phyloP scores from a whole-genome alignment of 768 basidiomycete genomes.

The Lyophyllum decastes region DNA sequence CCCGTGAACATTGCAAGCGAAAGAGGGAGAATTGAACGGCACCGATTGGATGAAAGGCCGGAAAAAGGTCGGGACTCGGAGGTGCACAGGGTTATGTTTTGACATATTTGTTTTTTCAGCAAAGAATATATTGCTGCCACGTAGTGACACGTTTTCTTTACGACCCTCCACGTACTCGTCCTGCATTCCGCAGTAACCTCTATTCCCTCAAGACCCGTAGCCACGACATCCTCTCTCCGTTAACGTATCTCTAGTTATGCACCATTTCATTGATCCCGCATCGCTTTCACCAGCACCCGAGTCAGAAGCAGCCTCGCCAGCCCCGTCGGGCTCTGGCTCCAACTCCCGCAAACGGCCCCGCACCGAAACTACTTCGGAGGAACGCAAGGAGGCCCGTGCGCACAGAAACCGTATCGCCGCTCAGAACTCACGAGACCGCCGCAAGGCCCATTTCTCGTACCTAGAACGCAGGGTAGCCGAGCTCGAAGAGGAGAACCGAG shows the following conservation, averaged over 20 bases:
- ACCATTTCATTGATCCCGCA: conserved; percentile 30
- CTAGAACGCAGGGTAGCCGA: conserved; percentile 70
- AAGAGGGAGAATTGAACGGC: background rate
- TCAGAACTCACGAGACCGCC: conserved; percentile 88
- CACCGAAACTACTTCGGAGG: conserved; percentile 62
- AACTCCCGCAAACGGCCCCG: conserved; percentile 74
- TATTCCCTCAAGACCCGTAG: conserved; percentile 1
- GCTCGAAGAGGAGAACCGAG: conserved; percentile 84
- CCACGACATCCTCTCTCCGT: background rate
- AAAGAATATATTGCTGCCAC: conserved; percentile 22
- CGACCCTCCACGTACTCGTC: conserved; percentile 38
- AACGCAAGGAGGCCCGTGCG: conserved; percentile 85
- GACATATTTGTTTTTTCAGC: conserved; percentile 8
- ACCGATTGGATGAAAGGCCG: background rate
- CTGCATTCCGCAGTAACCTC: conserved; percentile 35
- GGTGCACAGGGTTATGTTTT: background rate
- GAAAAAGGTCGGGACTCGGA: background rate
- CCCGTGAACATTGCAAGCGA: background rate
- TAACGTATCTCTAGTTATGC: background rate
- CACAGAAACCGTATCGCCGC: conserved; percentile 93
- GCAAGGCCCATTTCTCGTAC: conserved; percentile 77
- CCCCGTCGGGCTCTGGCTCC: conserved; percentile 37
- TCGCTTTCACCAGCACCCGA: conserved; percentile 31
- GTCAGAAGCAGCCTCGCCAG: conserved; percentile 15
- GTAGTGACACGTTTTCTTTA: conserved; percentile 27